These are phyloP conservation scores for Pseudogymnoascus sp. DNA, from an alignment of 2,329 filamentous ascomycete genomes.

Conservation along the genomic window DNA sequence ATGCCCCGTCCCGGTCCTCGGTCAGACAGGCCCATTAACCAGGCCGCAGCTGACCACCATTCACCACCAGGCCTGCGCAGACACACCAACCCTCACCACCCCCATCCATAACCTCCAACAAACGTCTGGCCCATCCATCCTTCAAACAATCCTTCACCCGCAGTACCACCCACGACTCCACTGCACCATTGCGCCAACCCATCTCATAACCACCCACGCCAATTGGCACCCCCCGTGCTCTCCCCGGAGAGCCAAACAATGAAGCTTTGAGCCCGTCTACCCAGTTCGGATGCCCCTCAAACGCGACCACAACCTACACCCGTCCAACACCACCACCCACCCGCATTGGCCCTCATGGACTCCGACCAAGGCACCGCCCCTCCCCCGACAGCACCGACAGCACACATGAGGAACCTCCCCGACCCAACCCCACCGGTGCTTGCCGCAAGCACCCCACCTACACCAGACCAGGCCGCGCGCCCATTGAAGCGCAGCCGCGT, in stretches of 20 bases:
- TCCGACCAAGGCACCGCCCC: slow-evolving; percentile 21
- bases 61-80: not conserved
- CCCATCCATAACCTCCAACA: not conserved
- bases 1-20: not conserved
- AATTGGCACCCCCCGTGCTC: not conserved
- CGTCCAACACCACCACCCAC: not conserved
- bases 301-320: not conserved
- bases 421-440: slow-evolving; percentile 15
- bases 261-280: not conserved
- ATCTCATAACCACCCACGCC: not conserved
- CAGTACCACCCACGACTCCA: not conserved
- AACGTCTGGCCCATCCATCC: not conserved
- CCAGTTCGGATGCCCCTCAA: not conserved
- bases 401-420: slow-evolving; percentile 18
- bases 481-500: slow-evolving; percentile 25
- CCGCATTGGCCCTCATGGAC: slow-evolving; percentile 20
- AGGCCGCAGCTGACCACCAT: not conserved
- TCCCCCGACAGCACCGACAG: slow-evolving; percentile 16
- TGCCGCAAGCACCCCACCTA: slow-evolving; percentile 11
- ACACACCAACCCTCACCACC: not conserved
- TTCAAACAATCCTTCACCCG: not conserved
- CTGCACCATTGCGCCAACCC: not conserved
- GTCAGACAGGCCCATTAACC: not conserved
- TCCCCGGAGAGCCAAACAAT: not conserved
- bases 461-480: slow-evolving; percentile 18